These are phyloP conservation scores for Striga hermonthica DNA, from an alignment of 305 asterid genomes.

Conservation along the genomic window DNA sequence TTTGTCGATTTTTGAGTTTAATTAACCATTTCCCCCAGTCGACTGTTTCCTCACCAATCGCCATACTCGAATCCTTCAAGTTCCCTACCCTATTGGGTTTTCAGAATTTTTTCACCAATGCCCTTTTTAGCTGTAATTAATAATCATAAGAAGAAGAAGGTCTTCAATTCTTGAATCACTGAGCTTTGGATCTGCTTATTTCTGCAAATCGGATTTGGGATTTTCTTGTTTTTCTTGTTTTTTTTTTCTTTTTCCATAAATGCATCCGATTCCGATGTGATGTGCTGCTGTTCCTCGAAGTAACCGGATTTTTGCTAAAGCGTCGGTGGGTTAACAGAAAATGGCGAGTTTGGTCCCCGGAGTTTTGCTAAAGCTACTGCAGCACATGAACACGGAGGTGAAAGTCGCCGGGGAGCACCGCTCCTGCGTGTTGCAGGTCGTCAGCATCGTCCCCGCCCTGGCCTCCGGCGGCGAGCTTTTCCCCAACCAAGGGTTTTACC, in stretches of 20 bases:
- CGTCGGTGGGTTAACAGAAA: slow-evolving; percentile 31
- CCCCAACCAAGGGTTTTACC: slow-evolving; percentile 88
- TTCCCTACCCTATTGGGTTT: slow-evolving; percentile 24
- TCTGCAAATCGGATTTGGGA: not conserved
- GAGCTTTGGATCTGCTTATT: slow-evolving; percentile 35
- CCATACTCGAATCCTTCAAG: not conserved
- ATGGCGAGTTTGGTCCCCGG: slow-evolving; percentile 97
- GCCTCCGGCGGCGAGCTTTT: slow-evolving; percentile 88
- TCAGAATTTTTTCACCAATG: slow-evolving; percentile 7
- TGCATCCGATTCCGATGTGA: slow-evolving; percentile 21
- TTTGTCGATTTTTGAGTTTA: slow-evolving; percentile 28
- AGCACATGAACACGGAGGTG: slow-evolving; percentile 97
- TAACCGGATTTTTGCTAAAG: not conserved
- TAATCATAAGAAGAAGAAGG: slow-evolving; percentile 9
- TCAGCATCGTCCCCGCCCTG: slow-evolving; percentile 91
- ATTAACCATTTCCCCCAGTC: slow-evolving; percentile 9
- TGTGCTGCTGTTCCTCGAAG: not conserved
- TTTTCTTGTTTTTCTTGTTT: not conserved
- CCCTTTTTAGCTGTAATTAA: slow-evolving; percentile 21
- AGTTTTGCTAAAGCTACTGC: slow-evolving; percentile 83
- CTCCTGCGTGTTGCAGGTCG: slow-evolving; percentile 83
- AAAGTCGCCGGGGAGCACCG: slow-evolving; percentile 95
- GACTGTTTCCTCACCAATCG: slow-evolving; percentile 22
- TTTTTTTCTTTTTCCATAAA: not conserved
- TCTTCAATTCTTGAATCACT: slow-evolving; percentile 19